A percentile compares a stretch with the other conserved stretches of the same genome.
phyloP scores from a whole-genome alignment of 257 asterid species.

The Lycium barbarum region DNA sequence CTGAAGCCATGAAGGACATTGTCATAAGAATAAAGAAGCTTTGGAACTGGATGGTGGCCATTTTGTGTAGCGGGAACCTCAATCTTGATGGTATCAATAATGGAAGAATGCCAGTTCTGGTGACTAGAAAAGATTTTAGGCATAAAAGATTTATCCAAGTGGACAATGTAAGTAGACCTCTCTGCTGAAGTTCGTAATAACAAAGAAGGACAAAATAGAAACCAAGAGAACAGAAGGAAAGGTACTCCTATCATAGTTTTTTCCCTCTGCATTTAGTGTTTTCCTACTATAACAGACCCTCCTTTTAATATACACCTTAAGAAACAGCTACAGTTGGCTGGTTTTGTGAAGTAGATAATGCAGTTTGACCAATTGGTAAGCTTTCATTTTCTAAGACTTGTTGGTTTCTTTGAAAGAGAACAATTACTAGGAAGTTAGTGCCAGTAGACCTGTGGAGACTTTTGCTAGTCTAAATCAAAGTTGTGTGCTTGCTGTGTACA shows the following conservation, averaged over 20 bases:
- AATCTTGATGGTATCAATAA: conserved; percentile 3
- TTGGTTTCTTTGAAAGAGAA: too few species aligned
- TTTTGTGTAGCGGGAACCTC: not conserved
- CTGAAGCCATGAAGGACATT: conserved; percentile 38
- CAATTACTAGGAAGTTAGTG: not conserved
- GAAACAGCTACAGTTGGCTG: not conserved
- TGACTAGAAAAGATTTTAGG: conserved; percentile 34
- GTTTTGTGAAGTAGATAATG: too few species aligned
- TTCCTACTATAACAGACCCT: not conserved
- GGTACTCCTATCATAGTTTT: not conserved
- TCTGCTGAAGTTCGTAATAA: not conserved
- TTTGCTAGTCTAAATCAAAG: not conserved
- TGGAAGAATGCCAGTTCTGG: conserved; percentile 33
- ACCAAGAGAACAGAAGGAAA: not conserved
- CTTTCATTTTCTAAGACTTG: too few species aligned
- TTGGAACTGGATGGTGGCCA: not conserved
- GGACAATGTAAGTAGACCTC: conserved; percentile 38
- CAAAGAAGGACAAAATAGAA: not conserved
- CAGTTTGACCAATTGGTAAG: too few species aligned
- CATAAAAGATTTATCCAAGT: conserved; percentile 39
- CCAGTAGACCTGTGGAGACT: not conserved
- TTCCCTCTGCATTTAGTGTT: not conserved
- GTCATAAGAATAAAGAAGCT: conserved; percentile 34
- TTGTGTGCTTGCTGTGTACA: not conserved
- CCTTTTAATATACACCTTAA: not conserved